These are phyloP conservation scores for Senecio squalidus DNA, from an alignment of 140 eudicot genomes.

Conservation along the genomic window DNA sequence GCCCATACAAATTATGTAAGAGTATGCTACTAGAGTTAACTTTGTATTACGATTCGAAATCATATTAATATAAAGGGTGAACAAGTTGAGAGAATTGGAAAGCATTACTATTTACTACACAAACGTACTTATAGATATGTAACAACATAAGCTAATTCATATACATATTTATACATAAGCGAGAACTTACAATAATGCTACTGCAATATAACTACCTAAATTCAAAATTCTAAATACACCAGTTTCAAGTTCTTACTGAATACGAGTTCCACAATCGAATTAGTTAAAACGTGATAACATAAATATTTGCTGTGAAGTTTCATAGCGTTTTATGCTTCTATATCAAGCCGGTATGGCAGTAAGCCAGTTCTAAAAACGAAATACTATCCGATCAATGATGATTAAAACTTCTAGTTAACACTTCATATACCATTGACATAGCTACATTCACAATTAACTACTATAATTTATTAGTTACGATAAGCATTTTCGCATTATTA, in stretches of 20 bases:
- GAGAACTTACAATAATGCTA: neutral
- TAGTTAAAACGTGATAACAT: neutral
- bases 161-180: neutral
- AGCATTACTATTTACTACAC: neutral
- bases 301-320: conserved; percentile 1
- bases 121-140: neutral
- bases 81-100: neutral
- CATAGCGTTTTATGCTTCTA: neutral
- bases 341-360: too few species aligned
- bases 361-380: too few species aligned
- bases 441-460: neutral
- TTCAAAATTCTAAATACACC: neutral
- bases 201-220: neutral
- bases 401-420: too few species aligned
- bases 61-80: neutral
- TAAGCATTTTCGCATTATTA: too few species aligned
- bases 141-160: neutral
- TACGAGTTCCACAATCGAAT: neutral
- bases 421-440: conserved; percentile 2
- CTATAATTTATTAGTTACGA: neutral
- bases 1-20: neutral
- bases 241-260: neutral
- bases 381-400: too few species aligned
- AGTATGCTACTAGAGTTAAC: neutral
- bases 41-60: neutral